Percentiles rank a stretch among this genome's conserved stretches.
Conservation (phyloP, 495 filamentous ascomycete genomes). For the Margaritispora aquatica region DNA sequence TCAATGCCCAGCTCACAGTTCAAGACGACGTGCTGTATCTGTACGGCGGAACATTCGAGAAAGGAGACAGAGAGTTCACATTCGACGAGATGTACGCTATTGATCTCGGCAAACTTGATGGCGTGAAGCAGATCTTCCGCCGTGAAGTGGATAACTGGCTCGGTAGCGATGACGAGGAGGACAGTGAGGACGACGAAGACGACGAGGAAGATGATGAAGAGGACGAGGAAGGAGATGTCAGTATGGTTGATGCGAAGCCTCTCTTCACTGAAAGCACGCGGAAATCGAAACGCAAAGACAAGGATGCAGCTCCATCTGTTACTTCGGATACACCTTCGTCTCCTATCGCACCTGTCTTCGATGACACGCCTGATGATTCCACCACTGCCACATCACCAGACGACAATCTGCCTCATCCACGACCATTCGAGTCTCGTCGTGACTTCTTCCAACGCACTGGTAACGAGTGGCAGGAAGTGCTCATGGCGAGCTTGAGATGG, state of each 20-base stretch:
- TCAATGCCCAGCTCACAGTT: constrained; percentile 84
- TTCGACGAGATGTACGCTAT: constrained; percentile 92
- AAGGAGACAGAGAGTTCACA: constrained; percentile 84
- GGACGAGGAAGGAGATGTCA: constrained; percentile 60
- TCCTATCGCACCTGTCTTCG: constrained; percentile 17
- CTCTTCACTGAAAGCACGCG: constrained; percentile 27
- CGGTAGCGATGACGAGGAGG: constrained; percentile 61
- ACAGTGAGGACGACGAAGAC: constrained; percentile 62
- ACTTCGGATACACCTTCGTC: constrained; percentile 30
- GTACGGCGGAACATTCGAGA: constrained; percentile 91
- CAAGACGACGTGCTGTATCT: constrained; percentile 90
- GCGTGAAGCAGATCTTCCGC: constrained; percentile 81
- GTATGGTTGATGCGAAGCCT: constrained; percentile 60
- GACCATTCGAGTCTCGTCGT: constrained; percentile 86
- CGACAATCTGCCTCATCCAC: constrained; percentile 57
- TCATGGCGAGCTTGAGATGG: constrained; percentile 62
- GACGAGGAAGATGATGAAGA: constrained; percentile 64
- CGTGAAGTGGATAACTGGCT: constrained; percentile 81
- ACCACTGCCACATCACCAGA: constrained; percentile 37
- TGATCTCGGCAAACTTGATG: constrained; percentile 86
- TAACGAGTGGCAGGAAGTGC: constrained; percentile 79
- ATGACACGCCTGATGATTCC: constrained; percentile 44
- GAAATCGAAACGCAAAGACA: constrained; percentile 41
- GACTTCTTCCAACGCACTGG: constrained; percentile 91
- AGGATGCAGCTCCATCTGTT: constrained; percentile 33